Conservation (phyloP, 495 filamentous ascomycete genomes). For the Staphylotrichum longicolle region DNA sequence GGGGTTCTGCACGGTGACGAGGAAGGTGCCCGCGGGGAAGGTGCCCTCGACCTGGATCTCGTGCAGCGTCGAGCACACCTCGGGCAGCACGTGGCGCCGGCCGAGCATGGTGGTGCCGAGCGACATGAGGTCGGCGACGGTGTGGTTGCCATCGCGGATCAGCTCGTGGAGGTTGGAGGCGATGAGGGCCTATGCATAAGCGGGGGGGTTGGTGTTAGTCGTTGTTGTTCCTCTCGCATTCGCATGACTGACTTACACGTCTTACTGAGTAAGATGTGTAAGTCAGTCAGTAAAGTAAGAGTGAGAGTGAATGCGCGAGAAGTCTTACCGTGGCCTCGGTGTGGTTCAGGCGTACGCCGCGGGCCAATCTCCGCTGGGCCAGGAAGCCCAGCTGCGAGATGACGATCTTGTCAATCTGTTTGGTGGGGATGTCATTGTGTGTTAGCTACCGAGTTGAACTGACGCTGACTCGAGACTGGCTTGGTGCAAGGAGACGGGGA, state of each 20-base stretch:
- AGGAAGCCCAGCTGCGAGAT: conserved; percentile 87
- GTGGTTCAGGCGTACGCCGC: conserved; percentile 89
- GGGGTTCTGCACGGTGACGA: conserved; percentile 92
- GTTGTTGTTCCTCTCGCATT: no score
- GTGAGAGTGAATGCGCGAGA: background rate
- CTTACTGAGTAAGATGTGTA: no score
- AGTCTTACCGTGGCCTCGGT: conserved; percentile 75
- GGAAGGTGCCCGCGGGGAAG: conserved; percentile 84
- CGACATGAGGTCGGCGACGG: conserved; percentile 88
- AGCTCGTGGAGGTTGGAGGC: conserved; percentile 90
- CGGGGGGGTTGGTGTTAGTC: no score
- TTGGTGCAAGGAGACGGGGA: no score
- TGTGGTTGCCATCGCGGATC: conserved; percentile 94
- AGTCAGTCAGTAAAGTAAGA: background rate
- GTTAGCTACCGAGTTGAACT: background rate
- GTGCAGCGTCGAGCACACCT: conserved; percentile 69
- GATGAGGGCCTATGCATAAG: conserved; percentile 68
- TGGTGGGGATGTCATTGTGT: background rate
- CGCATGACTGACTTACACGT: no score
- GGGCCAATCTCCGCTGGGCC: conserved; percentile 83
- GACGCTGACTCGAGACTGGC: background rate
- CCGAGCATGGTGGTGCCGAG: conserved; percentile 91
- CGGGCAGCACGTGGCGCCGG: conserved; percentile 86
- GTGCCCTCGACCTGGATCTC: conserved; percentile 95
- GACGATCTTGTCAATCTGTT: conserved; percentile 90